Evolutionary conservation across 495 filamentous ascomycete species (phyloP), one percentile per base, ranked within the genome.

Genomic region (Baudoinia panamericana): DNA sequence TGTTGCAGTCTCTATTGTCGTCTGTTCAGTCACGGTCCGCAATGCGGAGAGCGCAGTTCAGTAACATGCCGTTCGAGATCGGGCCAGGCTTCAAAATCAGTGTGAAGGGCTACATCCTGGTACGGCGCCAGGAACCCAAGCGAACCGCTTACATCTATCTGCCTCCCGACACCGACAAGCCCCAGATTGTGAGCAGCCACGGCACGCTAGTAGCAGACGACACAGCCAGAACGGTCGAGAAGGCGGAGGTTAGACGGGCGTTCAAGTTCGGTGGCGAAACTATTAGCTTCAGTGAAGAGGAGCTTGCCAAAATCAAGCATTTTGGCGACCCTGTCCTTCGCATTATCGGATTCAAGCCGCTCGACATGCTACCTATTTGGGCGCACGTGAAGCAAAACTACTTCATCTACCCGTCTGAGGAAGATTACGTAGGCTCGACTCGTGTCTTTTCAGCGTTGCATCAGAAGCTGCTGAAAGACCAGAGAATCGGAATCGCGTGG

Each of bases 231-330:
- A 69, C 71, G 0, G 74, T 95, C 2, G 83, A 93, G 40, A 87
- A 87, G 51, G 58, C 59, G 7, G 84, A 94, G 44, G 72, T 94
- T 25, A 76, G 79, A 39, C 95, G 93, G 53, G 92, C 88, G 0
- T 99, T 88, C 64, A 93, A 88, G 52, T 96, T 94, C 49, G 92
- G 88, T 22, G 85, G 83, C 15, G 84, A 93, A 48, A 81, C 86
- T 36, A 73, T 99, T 30, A 63, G 77, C 15, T 99, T 99, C 60
- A 78, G 75, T 2, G 66, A 72, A 2, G 86, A 94, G 23, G 90
- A 96, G 56, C 70, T 82, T 41, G 76, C 77, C 43, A 62, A 68
- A 12, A 64, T 99, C 44, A 74, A 79, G 28, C 60, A 82, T 43
- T 87, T 93, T 53, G 84, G 84, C 11, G 69, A 82, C 16, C 81